Conservation (phyloP, 768 basidiomycete genomes). For the Pleurotus tuber-regium region DNA sequence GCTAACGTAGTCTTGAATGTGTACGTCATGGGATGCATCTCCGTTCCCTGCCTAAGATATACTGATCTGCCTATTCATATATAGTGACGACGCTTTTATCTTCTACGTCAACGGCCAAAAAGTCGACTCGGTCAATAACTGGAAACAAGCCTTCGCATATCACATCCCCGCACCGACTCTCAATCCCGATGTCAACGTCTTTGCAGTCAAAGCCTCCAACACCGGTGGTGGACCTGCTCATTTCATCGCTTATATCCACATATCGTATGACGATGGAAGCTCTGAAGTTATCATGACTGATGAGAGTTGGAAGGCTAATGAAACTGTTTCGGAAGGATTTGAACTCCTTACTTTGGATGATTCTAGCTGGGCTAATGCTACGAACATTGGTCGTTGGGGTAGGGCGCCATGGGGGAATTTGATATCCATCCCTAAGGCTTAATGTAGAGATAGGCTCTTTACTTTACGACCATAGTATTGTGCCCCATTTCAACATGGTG, state of each 20-base stretch:
- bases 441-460: no score
- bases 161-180: slow-evolving; percentile 24
- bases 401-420: neutral
- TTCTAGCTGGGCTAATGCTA: slow-evolving; percentile 26
- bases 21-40: neutral
- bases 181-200: slow-evolving; percentile 26
- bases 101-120: slow-evolving; percentile 6
- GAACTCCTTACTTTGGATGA: slow-evolving; percentile 28
- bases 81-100: slow-evolving; percentile 26
- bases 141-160: slow-evolving; percentile 22
- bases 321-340: slow-evolving; percentile 24
- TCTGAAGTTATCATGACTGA: slow-evolving; percentile 29
- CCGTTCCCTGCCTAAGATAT: no score
- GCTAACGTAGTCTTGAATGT: slow-evolving; percentile 5
- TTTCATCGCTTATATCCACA: slow-evolving; percentile 26
- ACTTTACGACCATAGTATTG: no score
- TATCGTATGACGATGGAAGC: slow-evolving; percentile 29
- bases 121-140: slow-evolving; percentile 1
- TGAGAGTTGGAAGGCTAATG: slow-evolving; percentile 23
- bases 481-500: no score
- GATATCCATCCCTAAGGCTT: neutral
- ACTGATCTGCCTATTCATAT: neutral
- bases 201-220: slow-evolving; percentile 28
- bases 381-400: slow-evolving; percentile 12
- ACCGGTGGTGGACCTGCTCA: slow-evolving; percentile 25